Evolutionary conservation across 768 basidiomycete genomes (phyloP).

Genomic region (Tephrocybe sp.): DNA sequence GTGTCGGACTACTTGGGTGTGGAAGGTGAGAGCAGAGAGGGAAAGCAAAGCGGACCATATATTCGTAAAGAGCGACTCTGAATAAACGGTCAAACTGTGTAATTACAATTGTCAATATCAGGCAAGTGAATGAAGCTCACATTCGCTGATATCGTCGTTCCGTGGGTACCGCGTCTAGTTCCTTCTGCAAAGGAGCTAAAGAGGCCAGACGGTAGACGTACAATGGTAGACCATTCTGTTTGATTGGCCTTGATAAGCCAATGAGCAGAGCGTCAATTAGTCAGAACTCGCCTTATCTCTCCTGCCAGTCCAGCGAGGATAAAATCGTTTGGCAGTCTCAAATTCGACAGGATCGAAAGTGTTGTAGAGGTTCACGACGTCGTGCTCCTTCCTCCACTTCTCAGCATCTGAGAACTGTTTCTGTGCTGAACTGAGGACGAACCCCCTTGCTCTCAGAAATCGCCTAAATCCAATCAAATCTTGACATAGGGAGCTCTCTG

Average conservation of each 20-base stretch:
- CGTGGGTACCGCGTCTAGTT: slow-evolving; percentile 52
- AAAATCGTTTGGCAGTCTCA: slow-evolving; percentile 58
- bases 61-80: slow-evolving; percentile 67
- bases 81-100: neutral
- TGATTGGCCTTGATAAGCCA: neutral
- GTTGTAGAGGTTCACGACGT: slow-evolving; percentile 63
- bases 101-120: no score
- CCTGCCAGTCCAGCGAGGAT: slow-evolving; percentile 81
- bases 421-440: slow-evolving; percentile 59
- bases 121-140: slow-evolving; percentile 34
- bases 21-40: slow-evolving; percentile 64
- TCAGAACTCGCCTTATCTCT: slow-evolving; percentile 60
- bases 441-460: slow-evolving; percentile 79
- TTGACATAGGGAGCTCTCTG: no score
- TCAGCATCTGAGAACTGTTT: slow-evolving; percentile 70
- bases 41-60: slow-evolving; percentile 63
- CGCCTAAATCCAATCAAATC: no score
- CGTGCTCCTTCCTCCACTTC: slow-evolving; percentile 64
- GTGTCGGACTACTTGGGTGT: slow-evolving; percentile 47
- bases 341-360: slow-evolving; percentile 61
- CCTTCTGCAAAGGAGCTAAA: slow-evolving; percentile 55
- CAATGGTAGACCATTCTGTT: slow-evolving; percentile 64
- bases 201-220: slow-evolving; percentile 79
- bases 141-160: slow-evolving; percentile 69
- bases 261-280: neutral